Evolutionary conservation across 2,329 filamentous ascomycete genomes (phyloP).

Genomic region (Paecilomyces formosus): DNA sequence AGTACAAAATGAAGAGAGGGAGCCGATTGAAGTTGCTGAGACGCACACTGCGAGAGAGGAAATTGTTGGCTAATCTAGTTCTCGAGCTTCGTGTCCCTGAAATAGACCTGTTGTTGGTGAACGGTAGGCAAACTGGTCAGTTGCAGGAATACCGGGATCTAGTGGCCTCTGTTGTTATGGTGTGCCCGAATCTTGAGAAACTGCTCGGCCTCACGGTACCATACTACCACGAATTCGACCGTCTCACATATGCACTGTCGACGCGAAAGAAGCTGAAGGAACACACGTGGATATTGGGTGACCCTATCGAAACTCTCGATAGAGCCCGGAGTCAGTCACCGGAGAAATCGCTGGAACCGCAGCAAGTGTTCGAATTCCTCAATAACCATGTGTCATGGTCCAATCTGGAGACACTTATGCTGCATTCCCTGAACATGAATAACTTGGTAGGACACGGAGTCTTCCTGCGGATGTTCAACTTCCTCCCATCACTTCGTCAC

Average conservation of each 20-base stretch:
- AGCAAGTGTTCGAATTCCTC: constrained; percentile 46
- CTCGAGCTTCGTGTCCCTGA: constrained; percentile 47
- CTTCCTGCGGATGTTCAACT: constrained; percentile 46
- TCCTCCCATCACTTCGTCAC: constrained; percentile 46
- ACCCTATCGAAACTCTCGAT: constrained; percentile 33
- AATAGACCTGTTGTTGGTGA: constrained; percentile 34
- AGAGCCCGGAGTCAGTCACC: constrained; percentile 24
- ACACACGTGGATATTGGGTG: constrained; percentile 49
- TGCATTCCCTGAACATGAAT: constrained; percentile 40
- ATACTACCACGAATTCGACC: constrained; percentile 48
- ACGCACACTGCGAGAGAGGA: constrained; percentile 46
- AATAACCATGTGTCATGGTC: constrained; percentile 47
- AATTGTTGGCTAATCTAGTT: constrained; percentile 45
- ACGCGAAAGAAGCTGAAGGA: constrained; percentile 48
- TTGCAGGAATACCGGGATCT: constrained; percentile 45
- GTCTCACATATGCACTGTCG: constrained; percentile 49
- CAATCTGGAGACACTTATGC: constrained; percentile 45
- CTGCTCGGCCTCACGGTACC: constrained; percentile 47
- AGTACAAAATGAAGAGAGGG: constrained; percentile 42
- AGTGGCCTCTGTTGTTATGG: constrained; percentile 51
- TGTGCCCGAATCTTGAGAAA: constrained; percentile 50
- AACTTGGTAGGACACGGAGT: constrained; percentile 47
- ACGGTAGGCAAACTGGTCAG: constrained; percentile 31
- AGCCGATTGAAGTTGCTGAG: constrained; percentile 48
- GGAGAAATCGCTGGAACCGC: constrained; percentile 41